Conservation (phyloP, 2,329 filamentous ascomycete species). For the Epichloe uncinata region DNA sequence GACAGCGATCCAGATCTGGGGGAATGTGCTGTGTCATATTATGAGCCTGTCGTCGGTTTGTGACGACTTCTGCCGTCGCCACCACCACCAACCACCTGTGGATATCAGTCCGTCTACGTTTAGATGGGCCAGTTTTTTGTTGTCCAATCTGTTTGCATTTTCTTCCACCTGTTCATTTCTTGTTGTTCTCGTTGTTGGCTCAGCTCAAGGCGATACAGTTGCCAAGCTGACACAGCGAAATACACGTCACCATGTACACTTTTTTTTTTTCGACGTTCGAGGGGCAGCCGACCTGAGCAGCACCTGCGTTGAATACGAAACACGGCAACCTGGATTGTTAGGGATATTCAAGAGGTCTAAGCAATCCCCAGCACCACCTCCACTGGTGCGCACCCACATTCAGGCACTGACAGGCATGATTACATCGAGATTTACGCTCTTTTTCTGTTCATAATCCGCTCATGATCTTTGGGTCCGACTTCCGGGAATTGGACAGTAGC, state of each 20-base stretch:
- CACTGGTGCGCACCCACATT: neutral
- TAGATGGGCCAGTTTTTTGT: neutral
- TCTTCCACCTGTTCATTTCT: neutral
- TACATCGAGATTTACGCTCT: neutral
- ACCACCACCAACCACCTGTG: neutral
- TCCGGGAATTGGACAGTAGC: constrained; percentile 7
- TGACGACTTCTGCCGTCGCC: neutral
- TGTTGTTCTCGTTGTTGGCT: too few relatives aligned
- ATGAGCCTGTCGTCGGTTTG: constrained; percentile 17
- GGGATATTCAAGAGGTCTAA: neutral
- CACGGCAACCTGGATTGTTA: neutral
- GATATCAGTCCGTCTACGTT: neutral
- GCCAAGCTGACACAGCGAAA: neutral
- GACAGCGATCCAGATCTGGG: constrained; percentile 27
- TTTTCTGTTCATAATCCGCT: neutral
- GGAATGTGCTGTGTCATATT: constrained; percentile 38
- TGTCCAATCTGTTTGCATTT: neutral
- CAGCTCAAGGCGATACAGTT: neutral
- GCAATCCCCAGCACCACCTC: neutral
- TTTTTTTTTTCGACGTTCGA: neutral
- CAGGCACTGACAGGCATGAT: neutral
- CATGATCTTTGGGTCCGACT: constrained; percentile 4
- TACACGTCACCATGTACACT: neutral
- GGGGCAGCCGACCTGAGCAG: neutral
- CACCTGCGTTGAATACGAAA: neutral